phyloP scores from a whole-genome alignment of 352 stramenopile genomes.

The Phytopythium sindhum region DNA sequence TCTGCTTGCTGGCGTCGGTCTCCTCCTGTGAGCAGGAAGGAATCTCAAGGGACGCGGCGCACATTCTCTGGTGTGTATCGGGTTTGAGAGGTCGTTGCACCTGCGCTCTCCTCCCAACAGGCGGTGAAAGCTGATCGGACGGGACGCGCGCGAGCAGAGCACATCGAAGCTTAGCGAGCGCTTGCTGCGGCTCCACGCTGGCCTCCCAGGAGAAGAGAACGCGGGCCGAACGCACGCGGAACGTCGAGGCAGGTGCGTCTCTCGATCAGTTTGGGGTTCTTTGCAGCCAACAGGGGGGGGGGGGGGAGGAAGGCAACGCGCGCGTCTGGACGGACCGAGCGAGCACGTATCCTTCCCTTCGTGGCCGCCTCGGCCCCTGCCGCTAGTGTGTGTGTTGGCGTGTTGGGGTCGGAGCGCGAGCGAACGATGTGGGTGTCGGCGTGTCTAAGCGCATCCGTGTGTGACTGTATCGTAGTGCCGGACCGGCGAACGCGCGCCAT shows the following conservation, averaged over 20 bases:
- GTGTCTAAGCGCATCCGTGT: constrained; percentile 1
- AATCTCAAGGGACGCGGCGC: background rate
- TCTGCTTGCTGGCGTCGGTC: too few relatives aligned
- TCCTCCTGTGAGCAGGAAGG: too few relatives aligned
- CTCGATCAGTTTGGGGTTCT: background rate
- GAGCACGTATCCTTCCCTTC: too few relatives aligned
- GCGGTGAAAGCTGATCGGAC: background rate
- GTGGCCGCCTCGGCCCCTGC: too few relatives aligned
- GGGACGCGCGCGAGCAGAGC: too few relatives aligned
- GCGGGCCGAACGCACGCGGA: constrained; percentile 5
- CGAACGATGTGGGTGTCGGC: background rate
- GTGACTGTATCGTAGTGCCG: constrained; percentile 2
- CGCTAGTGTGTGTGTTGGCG: background rate
- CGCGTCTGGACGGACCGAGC: background rate
- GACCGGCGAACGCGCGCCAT: constrained; percentile 8
- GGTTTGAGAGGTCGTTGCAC: background rate
- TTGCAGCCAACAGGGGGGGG: too few relatives aligned
- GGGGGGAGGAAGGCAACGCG: too few relatives aligned
- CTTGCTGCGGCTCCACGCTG: background rate
- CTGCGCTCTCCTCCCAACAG: background rate
- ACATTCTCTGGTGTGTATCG: background rate
- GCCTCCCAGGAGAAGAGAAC: background rate
- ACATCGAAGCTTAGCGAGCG: too few relatives aligned
- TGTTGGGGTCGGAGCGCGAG: background rate
- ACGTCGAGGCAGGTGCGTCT: constrained; percentile 1